Percentiles rank a stretch among this genome's conserved stretches.
phyloP scores from a whole-genome alignment of 2,329 filamentous ascomycete species.

The Xylariaceae sp. region DNA sequence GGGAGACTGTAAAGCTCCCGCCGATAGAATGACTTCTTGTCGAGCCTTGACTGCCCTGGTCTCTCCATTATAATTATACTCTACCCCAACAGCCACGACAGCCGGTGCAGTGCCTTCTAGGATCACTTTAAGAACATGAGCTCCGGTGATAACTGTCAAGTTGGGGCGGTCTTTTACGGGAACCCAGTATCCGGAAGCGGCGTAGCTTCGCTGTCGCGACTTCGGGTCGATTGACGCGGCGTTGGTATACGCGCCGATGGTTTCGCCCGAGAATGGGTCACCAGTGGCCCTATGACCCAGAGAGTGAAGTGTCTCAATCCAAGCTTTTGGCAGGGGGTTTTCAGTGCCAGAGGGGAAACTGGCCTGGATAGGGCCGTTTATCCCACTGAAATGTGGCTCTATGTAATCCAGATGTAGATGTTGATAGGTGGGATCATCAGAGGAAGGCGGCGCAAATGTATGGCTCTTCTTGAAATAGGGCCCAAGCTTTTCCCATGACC shows the following conservation, averaged over 20 bases:
- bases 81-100: constrained; percentile 19
- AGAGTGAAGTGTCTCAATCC: constrained; percentile 30
- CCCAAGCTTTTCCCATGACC: constrained; percentile 28
- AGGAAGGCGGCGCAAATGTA: constrained; percentile 5
- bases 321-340: constrained; percentile 24
- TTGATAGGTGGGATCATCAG: constrained; percentile 3
- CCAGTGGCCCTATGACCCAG: constrained; percentile 27
- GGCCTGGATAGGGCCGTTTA: constrained; percentile 26
- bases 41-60: constrained; percentile 6
- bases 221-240: constrained; percentile 34
- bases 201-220: constrained; percentile 36
- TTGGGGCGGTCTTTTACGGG: constrained; percentile 24
- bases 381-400: background rate
- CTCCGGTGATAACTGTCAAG: constrained; percentile 20
- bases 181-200: constrained; percentile 28
- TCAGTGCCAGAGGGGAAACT: constrained; percentile 22
- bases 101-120: constrained; percentile 10
- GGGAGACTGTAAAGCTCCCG: constrained; percentile 25
- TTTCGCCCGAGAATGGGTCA: constrained; percentile 34
- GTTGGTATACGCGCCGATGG: constrained; percentile 16
- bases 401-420: constrained; percentile 3
- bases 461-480: constrained; percentile 15
- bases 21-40: constrained; percentile 32
- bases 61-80: constrained; percentile 13
- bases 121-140: constrained; percentile 26